Percentiles rank a stretch among this genome's conserved stretches.
Conservation (phyloP, 306 rosid species). For the Lagenaria siceraria region DNA sequence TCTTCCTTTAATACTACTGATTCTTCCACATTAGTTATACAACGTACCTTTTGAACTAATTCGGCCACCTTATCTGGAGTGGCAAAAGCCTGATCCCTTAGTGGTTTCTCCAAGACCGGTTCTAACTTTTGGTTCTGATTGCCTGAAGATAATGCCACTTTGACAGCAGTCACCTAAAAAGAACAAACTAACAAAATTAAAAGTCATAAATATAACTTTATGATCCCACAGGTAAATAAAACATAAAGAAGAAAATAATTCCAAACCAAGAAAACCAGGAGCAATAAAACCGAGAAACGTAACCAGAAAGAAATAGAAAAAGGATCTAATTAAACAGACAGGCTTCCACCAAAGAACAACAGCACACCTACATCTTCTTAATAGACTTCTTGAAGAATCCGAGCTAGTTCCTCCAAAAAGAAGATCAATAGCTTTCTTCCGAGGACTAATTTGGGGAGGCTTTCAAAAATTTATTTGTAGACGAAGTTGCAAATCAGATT, state of each 20-base stretch:
- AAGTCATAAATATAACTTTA: not conserved
- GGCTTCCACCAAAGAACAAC: too few species aligned
- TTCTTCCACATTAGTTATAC: not conserved
- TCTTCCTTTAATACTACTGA: not conserved
- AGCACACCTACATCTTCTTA: too few species aligned
- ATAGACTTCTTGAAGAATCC: too few species aligned
- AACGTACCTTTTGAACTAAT: conserved; percentile 72
- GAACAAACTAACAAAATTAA: conserved; percentile 13
- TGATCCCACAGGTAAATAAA: not conserved
- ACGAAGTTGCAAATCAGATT: too few species aligned
- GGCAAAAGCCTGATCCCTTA: conserved; percentile 90
- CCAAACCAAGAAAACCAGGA: too few species aligned
- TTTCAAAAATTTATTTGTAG: too few species aligned
- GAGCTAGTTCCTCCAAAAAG: too few species aligned
- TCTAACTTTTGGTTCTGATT: conserved; percentile 64
- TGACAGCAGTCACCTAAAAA: conserved; percentile 84
- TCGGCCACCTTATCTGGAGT: conserved; percentile 93
- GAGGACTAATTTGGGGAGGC: too few species aligned
- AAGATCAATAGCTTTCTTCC: too few species aligned
- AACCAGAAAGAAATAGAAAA: too few species aligned
- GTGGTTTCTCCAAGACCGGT: conserved; percentile 64
- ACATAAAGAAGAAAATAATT: not conserved
- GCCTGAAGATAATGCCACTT: conserved; percentile 69
- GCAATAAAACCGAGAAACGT: too few species aligned
- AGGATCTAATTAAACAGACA: too few species aligned